Evolutionary conservation across 148 eudicot species (phyloP).

Genomic region (Nyssa sinensis): DNA sequence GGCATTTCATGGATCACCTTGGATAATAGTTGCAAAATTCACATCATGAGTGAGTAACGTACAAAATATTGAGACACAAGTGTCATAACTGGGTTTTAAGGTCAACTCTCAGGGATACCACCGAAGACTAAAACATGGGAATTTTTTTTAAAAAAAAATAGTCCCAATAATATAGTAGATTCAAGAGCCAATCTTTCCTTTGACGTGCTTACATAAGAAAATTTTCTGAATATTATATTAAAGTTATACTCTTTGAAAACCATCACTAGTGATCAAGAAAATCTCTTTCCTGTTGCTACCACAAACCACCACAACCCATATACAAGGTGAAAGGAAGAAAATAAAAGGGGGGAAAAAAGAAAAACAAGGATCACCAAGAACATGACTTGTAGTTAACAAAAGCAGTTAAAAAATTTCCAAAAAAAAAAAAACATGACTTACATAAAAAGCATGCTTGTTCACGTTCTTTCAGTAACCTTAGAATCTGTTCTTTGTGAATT

Average conservation of each 20-base stretch:
- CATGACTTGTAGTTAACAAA: not conserved
- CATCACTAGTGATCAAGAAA: not conserved
- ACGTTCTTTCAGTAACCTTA: constrained; percentile 66
- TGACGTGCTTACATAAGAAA: not conserved
- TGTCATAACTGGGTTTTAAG: not conserved
- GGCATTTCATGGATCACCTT: not conserved
- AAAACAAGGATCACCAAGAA: constrained; percentile 6
- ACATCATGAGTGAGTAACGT: not conserved
- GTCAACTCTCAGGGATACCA: not conserved
- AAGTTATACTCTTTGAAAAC: not conserved
- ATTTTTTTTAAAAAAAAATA: no score
- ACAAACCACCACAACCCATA: constrained; percentile 4
- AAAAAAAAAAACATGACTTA: constrained; percentile 3
- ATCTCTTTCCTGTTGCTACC: not conserved
- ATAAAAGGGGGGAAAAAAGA: not conserved
- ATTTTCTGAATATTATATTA: not conserved
- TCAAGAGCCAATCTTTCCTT: no score
- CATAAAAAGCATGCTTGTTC: constrained; percentile 24
- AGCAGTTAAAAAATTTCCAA: not conserved
- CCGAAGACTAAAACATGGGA: no score
- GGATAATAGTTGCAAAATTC: not conserved
- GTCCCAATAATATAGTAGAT: no score
- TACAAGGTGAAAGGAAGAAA: constrained; percentile 10
- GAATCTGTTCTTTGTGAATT: constrained; percentile 71
- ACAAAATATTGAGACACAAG: not conserved